Evolutionary conservation across 2,329 filamentous ascomycete genomes (phyloP).

Genomic region (Colletotrichum trifolii): DNA sequence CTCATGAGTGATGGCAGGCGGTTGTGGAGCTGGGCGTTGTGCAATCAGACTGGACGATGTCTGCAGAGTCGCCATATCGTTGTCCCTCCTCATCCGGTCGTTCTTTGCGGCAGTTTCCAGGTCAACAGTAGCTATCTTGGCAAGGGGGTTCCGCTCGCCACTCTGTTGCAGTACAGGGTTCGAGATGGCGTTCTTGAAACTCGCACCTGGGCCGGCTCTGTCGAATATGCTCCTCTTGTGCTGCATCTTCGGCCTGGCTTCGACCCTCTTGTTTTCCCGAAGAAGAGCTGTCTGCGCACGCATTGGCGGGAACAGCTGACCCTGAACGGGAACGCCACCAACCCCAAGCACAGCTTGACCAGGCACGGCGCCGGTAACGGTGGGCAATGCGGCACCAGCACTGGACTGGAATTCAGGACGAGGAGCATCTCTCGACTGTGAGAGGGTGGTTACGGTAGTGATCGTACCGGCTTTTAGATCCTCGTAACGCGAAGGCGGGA

Average conservation of each 20-base stretch:
- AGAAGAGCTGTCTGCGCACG: conserved; percentile 44
- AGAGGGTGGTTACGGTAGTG: conserved; percentile 50
- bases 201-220: conserved; percentile 40
- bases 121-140: conserved; percentile 61
- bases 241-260: conserved; percentile 35
- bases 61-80: conserved; percentile 44
- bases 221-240: conserved; percentile 45
- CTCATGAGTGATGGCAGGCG: conserved; percentile 47
- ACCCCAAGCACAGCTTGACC: conserved; percentile 50
- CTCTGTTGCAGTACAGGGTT: conserved; percentile 56
- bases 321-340: conserved; percentile 53
- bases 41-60: conserved; percentile 47
- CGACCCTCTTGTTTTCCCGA: conserved; percentile 36
- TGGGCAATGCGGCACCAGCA: conserved; percentile 46
- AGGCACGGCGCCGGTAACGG: conserved; percentile 50
- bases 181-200: conserved; percentile 59
- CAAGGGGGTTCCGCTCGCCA: conserved; percentile 52
- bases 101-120: conserved; percentile 59
- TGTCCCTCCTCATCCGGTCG: conserved; percentile 55
- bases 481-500: conserved; percentile 59
- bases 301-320: conserved; percentile 55
- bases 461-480: conserved; percentile 58
- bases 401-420: conserved; percentile 36
- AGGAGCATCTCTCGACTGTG: conserved; percentile 46
- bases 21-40: conserved; percentile 50